Percentiles rank a stretch among this genome's conserved stretches.
phyloP scores from a whole-genome alignment of 805 yeast genomes.

The Saturnispora diversa region DNA sequence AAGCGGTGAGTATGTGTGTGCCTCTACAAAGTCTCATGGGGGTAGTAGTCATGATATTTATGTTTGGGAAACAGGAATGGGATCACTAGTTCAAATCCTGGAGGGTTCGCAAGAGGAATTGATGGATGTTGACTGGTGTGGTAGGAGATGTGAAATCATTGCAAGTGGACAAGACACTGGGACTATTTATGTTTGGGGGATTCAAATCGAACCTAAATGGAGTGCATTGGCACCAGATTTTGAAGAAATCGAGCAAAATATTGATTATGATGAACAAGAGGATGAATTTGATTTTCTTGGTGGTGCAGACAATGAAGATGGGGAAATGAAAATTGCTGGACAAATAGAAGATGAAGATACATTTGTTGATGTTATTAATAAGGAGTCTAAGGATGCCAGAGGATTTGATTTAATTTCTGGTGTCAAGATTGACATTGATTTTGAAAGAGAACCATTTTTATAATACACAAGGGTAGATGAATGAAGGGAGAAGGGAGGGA shows the following conservation, averaged over 20 bases:
- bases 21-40: slow-evolving; percentile 79
- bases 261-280: slow-evolving; percentile 78
- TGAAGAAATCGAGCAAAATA: slow-evolving; percentile 87
- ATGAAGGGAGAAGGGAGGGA: neutral
- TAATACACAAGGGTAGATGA: neutral
- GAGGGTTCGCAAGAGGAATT: slow-evolving; percentile 90
- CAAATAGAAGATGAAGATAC: slow-evolving; percentile 56
- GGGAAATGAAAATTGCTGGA: slow-evolving; percentile 42
- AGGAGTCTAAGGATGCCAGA: slow-evolving; percentile 61
- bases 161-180: slow-evolving; percentile 87
- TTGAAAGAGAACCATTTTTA: too few species aligned
- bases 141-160: slow-evolving; percentile 59
- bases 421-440: slow-evolving; percentile 43
- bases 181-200: slow-evolving; percentile 71
- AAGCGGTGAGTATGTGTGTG: slow-evolving; percentile 76
- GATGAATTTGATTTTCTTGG: slow-evolving; percentile 83
- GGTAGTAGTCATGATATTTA: slow-evolving; percentile 86
- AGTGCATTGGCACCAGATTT: slow-evolving; percentile 95
- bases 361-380: slow-evolving; percentile 55
- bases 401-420: slow-evolving; percentile 52
- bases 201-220: slow-evolving; percentile 86
- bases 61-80: slow-evolving; percentile 86
- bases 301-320: slow-evolving; percentile 35
- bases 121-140: slow-evolving; percentile 82
- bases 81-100: slow-evolving; percentile 73